Evolutionary conservation across 164 flowering plant species (phyloP), one percentile per base, ranked within the genome.

Genomic region (Santalum album): DNA sequence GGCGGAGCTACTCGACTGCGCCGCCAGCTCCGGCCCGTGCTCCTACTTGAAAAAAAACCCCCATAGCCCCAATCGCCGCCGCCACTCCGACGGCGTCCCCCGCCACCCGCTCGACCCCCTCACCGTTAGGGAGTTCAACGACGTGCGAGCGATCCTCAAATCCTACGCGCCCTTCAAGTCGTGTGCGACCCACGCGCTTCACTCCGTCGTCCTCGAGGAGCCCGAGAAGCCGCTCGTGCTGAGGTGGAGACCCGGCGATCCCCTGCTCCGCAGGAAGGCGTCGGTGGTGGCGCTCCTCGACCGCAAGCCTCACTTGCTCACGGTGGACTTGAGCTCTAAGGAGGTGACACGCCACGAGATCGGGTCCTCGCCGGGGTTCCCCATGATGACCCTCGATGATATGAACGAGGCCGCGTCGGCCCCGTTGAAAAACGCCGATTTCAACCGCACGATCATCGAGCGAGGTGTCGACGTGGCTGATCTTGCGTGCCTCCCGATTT

Each of bases 81-180:
- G 21, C 72, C 97, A 83, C 75, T 25, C 67, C 16, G 32, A 71
- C 61, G 75, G 68, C 62, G 46, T 63, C 59, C 97, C 99, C n/a
- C 78, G 50, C 66, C 99, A 89, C 72, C 96, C 97, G 1, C 82
- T 92, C 7, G 99, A 92, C 73, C 99, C 99, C 1, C 83, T 92
- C 23, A 90, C 99, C 45, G 32, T 84, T 57, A 59, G 51, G 44
- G 99, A 92, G 61, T 46, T 89, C 67, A 75, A 76, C 69, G 65
- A 46, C 20, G 87, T 80, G 45, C 72, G 70, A 1, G 15, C 78
- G 35, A 65, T 82, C 69, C 61, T 92, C 57, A 50, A 45, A 24
- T 67, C 86, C 48, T 65, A 78, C 75, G 36, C 62, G 27, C 82
- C 69, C 55, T 72, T 85, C 67, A 49, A 49, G 3, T 55, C 74